Percentiles rank a stretch among this genome's conserved stretches.
phyloP scores from a whole-genome alignment of 129 eudicot genomes.

The Chrysanthemum makinoi region DNA sequence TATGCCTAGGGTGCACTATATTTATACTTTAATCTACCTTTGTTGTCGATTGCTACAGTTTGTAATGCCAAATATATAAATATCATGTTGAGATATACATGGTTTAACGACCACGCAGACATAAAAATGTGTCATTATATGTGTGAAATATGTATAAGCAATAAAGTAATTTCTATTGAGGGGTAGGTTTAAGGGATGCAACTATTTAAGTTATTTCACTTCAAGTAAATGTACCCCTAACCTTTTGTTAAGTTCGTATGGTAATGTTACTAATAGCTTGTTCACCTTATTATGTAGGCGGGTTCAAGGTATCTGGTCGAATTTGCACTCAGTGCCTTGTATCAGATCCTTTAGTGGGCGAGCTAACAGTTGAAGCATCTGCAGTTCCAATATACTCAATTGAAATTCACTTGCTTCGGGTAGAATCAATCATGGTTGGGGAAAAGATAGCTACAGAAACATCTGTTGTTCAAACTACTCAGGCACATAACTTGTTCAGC shows the following conservation, averaged over 20 bases:
- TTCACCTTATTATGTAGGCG: slow-evolving; percentile 18
- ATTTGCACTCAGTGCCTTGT: slow-evolving; percentile 35
- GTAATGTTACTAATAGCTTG: slow-evolving; percentile 5
- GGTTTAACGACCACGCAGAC: background rate
- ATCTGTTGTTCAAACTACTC: slow-evolving; percentile 73
- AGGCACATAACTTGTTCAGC: slow-evolving; percentile 38
- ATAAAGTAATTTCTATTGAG: background rate
- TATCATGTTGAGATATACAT: background rate
- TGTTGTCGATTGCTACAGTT: background rate
- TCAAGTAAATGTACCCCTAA: background rate
- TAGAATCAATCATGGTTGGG: slow-evolving; percentile 82
- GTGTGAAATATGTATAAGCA: background rate
- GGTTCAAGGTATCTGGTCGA: slow-evolving; percentile 64
- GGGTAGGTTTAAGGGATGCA: background rate
- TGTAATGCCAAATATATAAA: background rate
- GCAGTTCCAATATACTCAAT: slow-evolving; percentile 68
- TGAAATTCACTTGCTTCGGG: slow-evolving; percentile 72
- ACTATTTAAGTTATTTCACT: slow-evolving; percentile 2
- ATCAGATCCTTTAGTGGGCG: slow-evolving; percentile 11
- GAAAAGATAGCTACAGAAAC: slow-evolving; percentile 72
- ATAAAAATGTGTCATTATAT: background rate
- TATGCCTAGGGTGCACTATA: background rate
- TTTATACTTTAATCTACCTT: background rate
- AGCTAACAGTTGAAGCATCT: slow-evolving; percentile 40
- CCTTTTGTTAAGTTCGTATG: slow-evolving; percentile 15